These are phyloP conservation scores for Emericellopsis cladophorae DNA, from an alignment of 2,329 filamentous ascomycete genomes.

Conservation along the genomic window DNA sequence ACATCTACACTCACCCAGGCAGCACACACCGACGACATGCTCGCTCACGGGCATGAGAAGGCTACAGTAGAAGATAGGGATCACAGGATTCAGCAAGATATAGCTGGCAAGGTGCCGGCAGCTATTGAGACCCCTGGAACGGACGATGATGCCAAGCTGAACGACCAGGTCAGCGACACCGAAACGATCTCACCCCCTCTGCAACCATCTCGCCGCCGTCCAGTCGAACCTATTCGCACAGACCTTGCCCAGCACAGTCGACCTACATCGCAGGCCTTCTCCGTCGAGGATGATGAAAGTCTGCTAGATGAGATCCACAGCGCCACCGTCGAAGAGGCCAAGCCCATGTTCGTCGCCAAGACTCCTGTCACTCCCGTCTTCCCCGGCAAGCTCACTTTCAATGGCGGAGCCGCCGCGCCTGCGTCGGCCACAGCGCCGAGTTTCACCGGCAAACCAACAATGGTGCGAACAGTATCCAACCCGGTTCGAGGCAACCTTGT, in stretches of 20 bases:
- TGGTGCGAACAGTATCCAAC: conserved; percentile 35
- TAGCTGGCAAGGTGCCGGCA: no score
- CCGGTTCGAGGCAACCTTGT: conserved; percentile 28
- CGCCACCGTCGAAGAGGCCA: conserved; percentile 74
- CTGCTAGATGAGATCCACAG: conserved; percentile 77
- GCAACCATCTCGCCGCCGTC: conserved; percentile 6
- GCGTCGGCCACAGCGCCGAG: neutral
- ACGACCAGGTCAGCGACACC: conserved; percentile 9
- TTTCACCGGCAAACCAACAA: conserved; percentile 8
- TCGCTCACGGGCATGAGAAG: no score
- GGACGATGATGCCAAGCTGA: no score
- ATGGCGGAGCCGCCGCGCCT: conserved; percentile 4
- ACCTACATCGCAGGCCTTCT: conserved; percentile 16
- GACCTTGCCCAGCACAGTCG: conserved; percentile 18
- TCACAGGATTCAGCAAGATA: no score
- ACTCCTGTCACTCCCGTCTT: conserved; percentile 65
- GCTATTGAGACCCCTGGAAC: no score
- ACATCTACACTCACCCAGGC: no score
- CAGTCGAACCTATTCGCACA: conserved; percentile 44
- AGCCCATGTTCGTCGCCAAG: conserved; percentile 64
- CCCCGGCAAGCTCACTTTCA: conserved; percentile 16
- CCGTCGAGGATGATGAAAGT: conserved; percentile 53
- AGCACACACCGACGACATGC: no score
- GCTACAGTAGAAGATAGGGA: no score
- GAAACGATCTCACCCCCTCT: conserved; percentile 10